Evolutionary conservation across 306 rosid species (phyloP).

Genomic region (Rosa lucieae): DNA sequence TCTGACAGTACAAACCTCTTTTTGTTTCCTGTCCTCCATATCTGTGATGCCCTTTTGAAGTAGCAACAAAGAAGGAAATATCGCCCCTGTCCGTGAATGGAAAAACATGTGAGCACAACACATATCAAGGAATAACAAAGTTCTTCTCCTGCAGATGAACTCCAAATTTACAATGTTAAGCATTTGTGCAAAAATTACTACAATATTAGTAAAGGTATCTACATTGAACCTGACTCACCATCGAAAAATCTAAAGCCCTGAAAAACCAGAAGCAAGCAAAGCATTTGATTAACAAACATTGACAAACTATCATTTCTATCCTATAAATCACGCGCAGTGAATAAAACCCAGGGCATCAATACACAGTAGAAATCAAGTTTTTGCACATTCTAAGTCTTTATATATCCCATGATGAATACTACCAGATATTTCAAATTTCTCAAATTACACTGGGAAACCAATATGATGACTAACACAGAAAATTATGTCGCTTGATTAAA

Average conservation of each 20-base stretch:
- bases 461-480: not conserved
- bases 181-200: too few relatives aligned
- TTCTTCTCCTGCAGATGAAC: too few relatives aligned
- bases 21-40: too few relatives aligned
- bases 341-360: not conserved
- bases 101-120: not conserved
- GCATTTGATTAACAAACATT: constrained; percentile 18
- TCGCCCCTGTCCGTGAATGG: constrained; percentile 37
- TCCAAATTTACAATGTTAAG: too few relatives aligned
- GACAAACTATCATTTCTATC: constrained; percentile 9
- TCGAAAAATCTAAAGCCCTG: constrained; percentile 54
- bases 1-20: not conserved
- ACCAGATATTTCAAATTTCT: not conserved
- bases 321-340: not conserved
- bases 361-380: too few relatives aligned
- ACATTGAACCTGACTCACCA: too few relatives aligned
- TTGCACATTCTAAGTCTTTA: not conserved
- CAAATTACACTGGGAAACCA: too few relatives aligned
- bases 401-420: not conserved
- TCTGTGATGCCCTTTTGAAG: too few relatives aligned
- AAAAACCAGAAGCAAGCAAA: constrained; percentile 5
- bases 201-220: too few relatives aligned
- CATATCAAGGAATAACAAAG: not conserved
- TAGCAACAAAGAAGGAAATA: constrained; percentile 69
- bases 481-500: not conserved